Evolutionary conservation across 371 early-diverging fungal species (phyloP).

Genomic region (Actinomortierella wolfii): DNA sequence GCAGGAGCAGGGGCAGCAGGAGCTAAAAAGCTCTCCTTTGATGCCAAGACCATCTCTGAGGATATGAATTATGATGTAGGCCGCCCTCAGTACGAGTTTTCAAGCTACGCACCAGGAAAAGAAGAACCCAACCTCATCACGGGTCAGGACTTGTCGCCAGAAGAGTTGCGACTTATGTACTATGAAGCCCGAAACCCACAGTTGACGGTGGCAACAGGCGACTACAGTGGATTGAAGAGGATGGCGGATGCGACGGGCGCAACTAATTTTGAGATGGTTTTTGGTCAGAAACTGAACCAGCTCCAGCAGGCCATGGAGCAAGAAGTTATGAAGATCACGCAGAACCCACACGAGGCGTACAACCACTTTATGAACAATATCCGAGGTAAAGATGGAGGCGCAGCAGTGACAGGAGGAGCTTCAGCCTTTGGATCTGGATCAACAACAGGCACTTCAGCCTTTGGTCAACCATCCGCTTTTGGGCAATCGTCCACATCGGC

Average conservation of each 20-base stretch:
- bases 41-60: conserved; percentile 46
- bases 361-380: conserved; percentile 30
- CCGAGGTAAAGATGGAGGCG: conserved; percentile 10
- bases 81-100: conserved; percentile 54
- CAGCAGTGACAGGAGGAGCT: background rate
- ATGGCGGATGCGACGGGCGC: conserved; percentile 18
- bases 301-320: conserved; percentile 18
- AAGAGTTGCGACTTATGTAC: conserved; percentile 61
- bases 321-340: conserved; percentile 23
- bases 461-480: conserved; percentile 17
- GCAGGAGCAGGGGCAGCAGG: conserved; percentile 4
- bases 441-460: conserved; percentile 20
- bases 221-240: conserved; percentile 25
- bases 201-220: conserved; percentile 19
- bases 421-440: conserved; percentile 27
- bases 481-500: conserved; percentile 1
- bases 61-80: conserved; percentile 48
- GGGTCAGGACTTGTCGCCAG: conserved; percentile 59
- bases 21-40: conserved; percentile 29
- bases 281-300: conserved; percentile 32
- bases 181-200: conserved; percentile 41
- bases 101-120: conserved; percentile 67
- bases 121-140: conserved; percentile 67
- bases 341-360: conserved; percentile 20
- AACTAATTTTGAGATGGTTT: conserved; percentile 27